Conservation (phyloP, 768 basidiomycete species). For the Mycena albidolilacea region DNA sequence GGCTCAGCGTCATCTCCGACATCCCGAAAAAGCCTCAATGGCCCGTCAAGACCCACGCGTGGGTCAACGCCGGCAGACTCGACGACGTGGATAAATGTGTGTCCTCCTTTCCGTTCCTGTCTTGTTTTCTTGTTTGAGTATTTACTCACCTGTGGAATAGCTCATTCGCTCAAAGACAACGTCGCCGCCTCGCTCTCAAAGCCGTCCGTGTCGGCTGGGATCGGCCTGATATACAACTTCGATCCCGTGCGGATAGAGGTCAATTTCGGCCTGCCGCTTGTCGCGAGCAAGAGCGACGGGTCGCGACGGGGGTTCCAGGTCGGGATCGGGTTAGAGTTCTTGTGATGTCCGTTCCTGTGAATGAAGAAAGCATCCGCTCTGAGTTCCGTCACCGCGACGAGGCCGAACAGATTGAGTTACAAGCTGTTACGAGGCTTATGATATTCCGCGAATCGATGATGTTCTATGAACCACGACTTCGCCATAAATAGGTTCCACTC, state of each 20-base stretch:
- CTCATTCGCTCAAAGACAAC: conserved; percentile 55
- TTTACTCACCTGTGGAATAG: conserved; percentile 40
- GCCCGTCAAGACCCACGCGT: conserved; percentile 87
- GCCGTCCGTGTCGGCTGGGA: conserved; percentile 85
- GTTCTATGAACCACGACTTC: background rate
- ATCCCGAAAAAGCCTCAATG: conserved; percentile 82
- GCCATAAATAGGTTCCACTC: background rate
- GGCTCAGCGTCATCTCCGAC: conserved; percentile 81
- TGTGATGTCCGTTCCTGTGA: conserved; percentile 50
- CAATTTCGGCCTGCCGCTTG: conserved; percentile 89
- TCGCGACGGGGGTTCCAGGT: conserved; percentile 72
- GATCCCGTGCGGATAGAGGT: conserved; percentile 90
- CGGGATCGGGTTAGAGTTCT: conserved; percentile 78
- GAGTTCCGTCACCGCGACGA: no score
- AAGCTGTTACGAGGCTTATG: background rate
- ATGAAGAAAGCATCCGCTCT: no score
- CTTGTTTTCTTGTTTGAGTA: background rate
- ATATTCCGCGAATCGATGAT: background rate
- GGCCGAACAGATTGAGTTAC: no score
- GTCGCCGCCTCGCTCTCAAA: conserved; percentile 57
- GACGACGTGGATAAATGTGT: conserved; percentile 72
- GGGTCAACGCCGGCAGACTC: conserved; percentile 86
- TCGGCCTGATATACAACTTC: conserved; percentile 88
- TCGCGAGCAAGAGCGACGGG: conserved; percentile 72
- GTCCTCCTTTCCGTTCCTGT: conserved; percentile 39